Evolutionary conservation across 2,329 filamentous ascomycete species (phyloP).

Genomic region (Harringtonia aguacate): DNA sequence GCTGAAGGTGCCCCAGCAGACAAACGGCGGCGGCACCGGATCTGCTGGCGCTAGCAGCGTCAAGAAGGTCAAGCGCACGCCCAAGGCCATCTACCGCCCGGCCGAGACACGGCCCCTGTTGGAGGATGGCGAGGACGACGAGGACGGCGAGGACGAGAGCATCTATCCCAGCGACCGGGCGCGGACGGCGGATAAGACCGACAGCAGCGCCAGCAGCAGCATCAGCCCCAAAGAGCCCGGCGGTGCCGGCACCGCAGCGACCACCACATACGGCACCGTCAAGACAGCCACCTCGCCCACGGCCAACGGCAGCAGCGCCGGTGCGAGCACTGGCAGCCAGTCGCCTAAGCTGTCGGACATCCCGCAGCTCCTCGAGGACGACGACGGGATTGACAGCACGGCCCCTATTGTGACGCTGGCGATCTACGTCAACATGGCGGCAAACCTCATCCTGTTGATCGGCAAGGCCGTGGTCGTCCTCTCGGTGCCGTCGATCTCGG

Average conservation of each 20-base stretch:
- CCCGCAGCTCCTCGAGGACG: constrained; percentile 51
- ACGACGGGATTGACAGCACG: constrained; percentile 60
- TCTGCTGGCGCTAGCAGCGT: constrained; percentile 1
- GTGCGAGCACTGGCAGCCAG: constrained; percentile 21
- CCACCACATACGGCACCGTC: not conserved
- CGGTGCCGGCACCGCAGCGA: constrained; percentile 10
- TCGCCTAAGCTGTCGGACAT: constrained; percentile 36
- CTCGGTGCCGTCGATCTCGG: constrained; percentile 70
- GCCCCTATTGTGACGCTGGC: constrained; percentile 73
- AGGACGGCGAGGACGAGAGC: constrained; percentile 28
- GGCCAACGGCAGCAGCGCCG: not conserved
- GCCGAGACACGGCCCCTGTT: constrained; percentile 61
- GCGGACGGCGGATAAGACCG: constrained; percentile 24
- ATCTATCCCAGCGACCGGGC: constrained; percentile 28
- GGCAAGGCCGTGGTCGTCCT: constrained; percentile 70
- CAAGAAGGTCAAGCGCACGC: constrained; percentile 63
- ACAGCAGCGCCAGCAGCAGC: not conserved
- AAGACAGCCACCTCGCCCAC: not conserved
- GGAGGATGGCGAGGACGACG: constrained; percentile 26
- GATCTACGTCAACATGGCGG: constrained; percentile 75
- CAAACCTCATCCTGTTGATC: constrained; percentile 63
- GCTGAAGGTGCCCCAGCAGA: not conserved
- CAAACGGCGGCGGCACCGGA: constrained; percentile 1
- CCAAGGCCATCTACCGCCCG: constrained; percentile 73
- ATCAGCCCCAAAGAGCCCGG: constrained; percentile 4